Evolutionary conservation across 768 basidiomycete genomes (phyloP), one percentile per base, ranked within the genome.

Genomic region (Collybiopsis confluens): DNA sequence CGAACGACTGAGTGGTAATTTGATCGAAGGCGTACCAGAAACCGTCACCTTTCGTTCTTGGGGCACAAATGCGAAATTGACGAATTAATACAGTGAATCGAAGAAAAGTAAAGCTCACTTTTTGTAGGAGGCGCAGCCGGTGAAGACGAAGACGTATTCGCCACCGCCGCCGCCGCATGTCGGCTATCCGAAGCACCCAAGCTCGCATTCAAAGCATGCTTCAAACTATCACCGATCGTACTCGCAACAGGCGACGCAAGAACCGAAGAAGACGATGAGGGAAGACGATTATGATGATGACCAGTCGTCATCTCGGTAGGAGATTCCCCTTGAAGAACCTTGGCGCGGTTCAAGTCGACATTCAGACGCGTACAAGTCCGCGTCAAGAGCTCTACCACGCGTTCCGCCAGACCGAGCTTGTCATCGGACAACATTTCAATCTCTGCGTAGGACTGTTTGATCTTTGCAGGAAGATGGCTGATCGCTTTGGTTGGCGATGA

Each of bases 351-450:
- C 20, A 83, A 67, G 59, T 83, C 81, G 2, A 70, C 64, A 56
- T 81, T 80, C 11, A 83, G 73, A 40, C 76, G 70, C 13, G 74
- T 68, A 42, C 74, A 73, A 24, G 80, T 77, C 33, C 74, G 68
- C 2, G 67, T 69, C 28, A 82, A 68, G 35, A 81, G 71, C 33
- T 79, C 76, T 27, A 80, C 72, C 23, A 82, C 66, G 13, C 73
- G 70, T 56, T 80, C 71, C 0, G 79, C 74, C 11, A 80, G 71
- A 9, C 56, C 57, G 44, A 73, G 69, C 63, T 82, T 82, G 61
- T 82, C 77, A 3, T 62, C 46, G 8, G 74, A 71, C 4, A 81
- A 65, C 23, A 67, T 65, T 33, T 76, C 69, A 13, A 81, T 74
- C 59, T 79, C 74, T 24, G 71, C 64, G 56, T 75, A 80, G 1